phyloP scores from a whole-genome alignment of 108 stramenopile species.

The Nitzschia sp. region DNA sequence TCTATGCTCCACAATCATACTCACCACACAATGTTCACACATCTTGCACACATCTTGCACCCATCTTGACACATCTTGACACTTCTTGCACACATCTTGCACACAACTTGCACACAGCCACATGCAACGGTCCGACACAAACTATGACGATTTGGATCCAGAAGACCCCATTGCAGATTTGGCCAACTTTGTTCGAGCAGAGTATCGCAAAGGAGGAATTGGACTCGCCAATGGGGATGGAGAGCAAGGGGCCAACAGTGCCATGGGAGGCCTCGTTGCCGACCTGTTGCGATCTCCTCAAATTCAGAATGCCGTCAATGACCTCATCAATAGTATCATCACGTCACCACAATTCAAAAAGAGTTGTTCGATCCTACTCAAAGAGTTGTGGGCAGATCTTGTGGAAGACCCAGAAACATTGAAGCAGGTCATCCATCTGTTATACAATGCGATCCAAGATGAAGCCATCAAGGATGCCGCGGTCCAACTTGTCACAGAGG shows the following conservation, averaged over 20 bases:
- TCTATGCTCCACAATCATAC: too few relatives aligned
- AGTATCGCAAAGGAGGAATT: slow-evolving; percentile 8
- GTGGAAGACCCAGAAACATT: slow-evolving; percentile 72
- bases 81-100: background rate
- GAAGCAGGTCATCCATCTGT: slow-evolving; percentile 62
- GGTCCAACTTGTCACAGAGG: slow-evolving; percentile 55
- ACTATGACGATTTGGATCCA: slow-evolving; percentile 29
- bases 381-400: slow-evolving; percentile 74
- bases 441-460: slow-evolving; percentile 70
- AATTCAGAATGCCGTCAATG: slow-evolving; percentile 46
- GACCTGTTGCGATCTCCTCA: slow-evolving; percentile 40
- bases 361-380: slow-evolving; percentile 55
- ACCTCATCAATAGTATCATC: slow-evolving; percentile 51
- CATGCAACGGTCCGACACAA: slow-evolving; percentile 33
- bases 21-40: too few relatives aligned
- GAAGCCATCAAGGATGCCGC: slow-evolving; percentile 59
- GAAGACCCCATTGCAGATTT: slow-evolving; percentile 51
- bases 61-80: background rate
- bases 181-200: slow-evolving; percentile 29
- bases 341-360: slow-evolving; percentile 63
- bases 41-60: too few relatives aligned
- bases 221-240: background rate
- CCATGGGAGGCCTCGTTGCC: slow-evolving; percentile 28
- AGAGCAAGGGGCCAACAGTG: background rate
- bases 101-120: slow-evolving; percentile 4